A percentile compares a stretch with the other conserved stretches of the same genome.
These are phyloP conservation scores for Suhomyces terraborum DNA, from an alignment of 1,139 yeast genomes.

Conservation along the genomic window DNA sequence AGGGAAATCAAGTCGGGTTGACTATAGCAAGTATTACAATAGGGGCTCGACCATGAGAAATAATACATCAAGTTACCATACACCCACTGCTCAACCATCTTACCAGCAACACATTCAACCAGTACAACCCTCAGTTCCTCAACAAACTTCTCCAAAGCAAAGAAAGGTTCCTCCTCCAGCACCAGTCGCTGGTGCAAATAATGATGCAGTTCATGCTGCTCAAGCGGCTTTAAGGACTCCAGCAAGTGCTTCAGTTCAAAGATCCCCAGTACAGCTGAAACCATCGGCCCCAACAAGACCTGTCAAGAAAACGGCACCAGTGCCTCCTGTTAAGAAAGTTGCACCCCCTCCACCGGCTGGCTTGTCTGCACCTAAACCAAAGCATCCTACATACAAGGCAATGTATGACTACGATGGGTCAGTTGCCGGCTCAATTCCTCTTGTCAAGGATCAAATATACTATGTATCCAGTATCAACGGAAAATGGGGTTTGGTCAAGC, in stretches of 20 bases:
- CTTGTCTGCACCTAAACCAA: constrained; percentile 57
- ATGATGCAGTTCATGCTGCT: constrained; percentile 13
- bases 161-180: constrained; percentile 13
- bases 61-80: constrained; percentile 12
- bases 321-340: constrained; percentile 40
- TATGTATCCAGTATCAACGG: constrained; percentile 76
- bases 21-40: constrained; percentile 47
- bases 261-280: constrained; percentile 13
- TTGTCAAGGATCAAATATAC: constrained; percentile 72
- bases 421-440: constrained; percentile 78
- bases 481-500: constrained; percentile 84
- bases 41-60: constrained; percentile 24
- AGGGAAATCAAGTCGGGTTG: constrained; percentile 41
- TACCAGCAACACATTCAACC: constrained; percentile 14
- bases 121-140: constrained; percentile 8
- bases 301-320: constrained; percentile 38
- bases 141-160: constrained; percentile 17
- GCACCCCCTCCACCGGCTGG: constrained; percentile 51
- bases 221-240: constrained; percentile 16
- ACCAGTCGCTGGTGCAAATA: constrained; percentile 1
- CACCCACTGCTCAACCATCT: constrained; percentile 9
- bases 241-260: constrained; percentile 10
- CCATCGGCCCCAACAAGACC: constrained; percentile 28
- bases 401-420: constrained; percentile 88
- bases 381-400: constrained; percentile 79